Base-by-base conservation (phyloP, 2,329 filamentous ascomycete species). In the Penicillium sclerotiorum region DNA sequence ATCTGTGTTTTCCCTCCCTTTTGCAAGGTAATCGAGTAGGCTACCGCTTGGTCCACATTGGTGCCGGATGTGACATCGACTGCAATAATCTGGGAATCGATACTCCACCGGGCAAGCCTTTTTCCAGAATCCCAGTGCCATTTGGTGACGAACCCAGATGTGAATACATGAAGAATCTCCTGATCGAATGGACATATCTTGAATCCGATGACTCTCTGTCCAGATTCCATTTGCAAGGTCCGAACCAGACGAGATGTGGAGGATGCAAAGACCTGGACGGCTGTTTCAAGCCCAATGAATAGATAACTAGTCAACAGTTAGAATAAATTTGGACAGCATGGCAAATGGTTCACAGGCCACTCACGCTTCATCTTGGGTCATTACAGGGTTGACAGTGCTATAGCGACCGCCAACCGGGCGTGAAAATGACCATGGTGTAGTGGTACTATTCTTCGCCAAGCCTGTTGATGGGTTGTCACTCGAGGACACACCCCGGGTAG, bases 241-340 rank as follows among this genome's bases (percentile, higher is more conserved):
- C 90, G 85, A 38, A 90, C 78, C 18, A 95, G 82, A 42, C 95
- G 81, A 1, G 94, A 97, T 47, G 90, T 91, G 56, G 83, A 77
- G 23, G 89, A 83, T 1, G 89, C 88, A 71, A 94, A 95, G 21
- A 96, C 80, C 67, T 91, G 88, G 46, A 96, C 77, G 8, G 87
- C 86, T 22, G 83, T 86, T 52, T 85, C 82, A 63, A 90, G 89
- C 25, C 87, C 83, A 48, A 95, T 70, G 49, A 96, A 85, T 32
- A 96, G 68, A 70, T 87, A 81, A 65, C 89, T 90, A 8, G 21
- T 18, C 5, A 17, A 17, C 45, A 33, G 41, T 59, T 28, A 54
- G 41, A 43, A 32, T 21, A 6, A 3, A 37, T 8, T 15, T 12
- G 5, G 6, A 11, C 22, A 21, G 18, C 11, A 17, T 25, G 21